Conservation (phyloP, 2,329 filamentous ascomycete genomes). For the Tolypocladium ophioglossoides region DNA sequence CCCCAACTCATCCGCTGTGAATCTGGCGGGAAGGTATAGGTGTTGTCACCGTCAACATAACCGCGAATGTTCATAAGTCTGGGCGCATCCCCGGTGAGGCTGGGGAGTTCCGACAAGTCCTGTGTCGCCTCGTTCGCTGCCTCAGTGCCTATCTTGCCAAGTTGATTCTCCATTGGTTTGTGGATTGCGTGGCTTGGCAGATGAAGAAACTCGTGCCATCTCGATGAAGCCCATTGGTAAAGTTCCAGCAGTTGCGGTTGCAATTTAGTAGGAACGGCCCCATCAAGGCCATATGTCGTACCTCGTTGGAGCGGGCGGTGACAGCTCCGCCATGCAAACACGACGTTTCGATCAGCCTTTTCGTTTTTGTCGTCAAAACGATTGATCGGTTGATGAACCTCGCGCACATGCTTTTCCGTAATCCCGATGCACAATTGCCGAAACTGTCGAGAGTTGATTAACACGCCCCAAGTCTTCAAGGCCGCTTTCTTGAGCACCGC, state of each 20-base stretch:
- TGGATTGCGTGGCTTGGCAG: too few species aligned
- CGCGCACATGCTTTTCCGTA: constrained; percentile 5
- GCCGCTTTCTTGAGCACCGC: not conserved
- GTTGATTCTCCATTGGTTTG: too few species aligned
- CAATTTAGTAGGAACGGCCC: constrained; percentile 5
- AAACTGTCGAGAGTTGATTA: not conserved
- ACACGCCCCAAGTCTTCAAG: too few species aligned
- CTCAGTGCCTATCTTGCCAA: too few species aligned
- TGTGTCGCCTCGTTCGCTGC: too few species aligned
- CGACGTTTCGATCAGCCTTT: constrained; percentile 1
- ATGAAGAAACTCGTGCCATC: constrained; percentile 6
- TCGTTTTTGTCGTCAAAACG: constrained; percentile 3
- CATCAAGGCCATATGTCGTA: constrained; percentile 8
- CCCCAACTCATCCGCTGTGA: too few species aligned
- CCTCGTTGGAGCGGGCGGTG: constrained; percentile 7
- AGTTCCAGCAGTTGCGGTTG: constrained; percentile 3
- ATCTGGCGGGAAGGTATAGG: too few species aligned
- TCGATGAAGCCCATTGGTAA: constrained; percentile 3
- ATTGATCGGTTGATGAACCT: constrained; percentile 1
- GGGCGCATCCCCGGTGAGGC: too few species aligned
- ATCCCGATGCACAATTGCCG: constrained; percentile 5
- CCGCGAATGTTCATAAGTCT: too few species aligned
- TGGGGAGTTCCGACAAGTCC: too few species aligned
- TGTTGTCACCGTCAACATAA: too few species aligned
- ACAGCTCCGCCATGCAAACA: constrained; percentile 8